Percentiles rank a stretch among this genome's conserved stretches.
These are phyloP conservation scores for Termitomyces bulborhizus DNA, from an alignment of 768 basidiomycete genomes.

Conservation along the genomic window DNA sequence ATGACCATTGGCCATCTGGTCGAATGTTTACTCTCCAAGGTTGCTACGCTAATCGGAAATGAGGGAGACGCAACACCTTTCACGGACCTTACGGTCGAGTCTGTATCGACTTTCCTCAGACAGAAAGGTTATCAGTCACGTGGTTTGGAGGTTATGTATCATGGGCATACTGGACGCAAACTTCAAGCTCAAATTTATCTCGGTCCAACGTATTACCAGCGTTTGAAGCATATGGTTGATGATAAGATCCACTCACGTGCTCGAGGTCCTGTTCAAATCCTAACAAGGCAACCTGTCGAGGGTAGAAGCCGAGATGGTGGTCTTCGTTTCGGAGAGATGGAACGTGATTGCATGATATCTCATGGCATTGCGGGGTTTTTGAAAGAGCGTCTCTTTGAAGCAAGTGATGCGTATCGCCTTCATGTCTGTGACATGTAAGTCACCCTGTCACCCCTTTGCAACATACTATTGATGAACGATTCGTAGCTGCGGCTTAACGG, in stretches of 20 bases:
- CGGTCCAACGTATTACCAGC: constrained; percentile 98
- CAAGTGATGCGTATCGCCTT: constrained; percentile 86
- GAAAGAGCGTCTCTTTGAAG: constrained; percentile 95
- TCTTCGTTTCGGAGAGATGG: constrained; percentile 99
- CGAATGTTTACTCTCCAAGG: constrained; percentile 94
- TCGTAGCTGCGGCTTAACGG: constrained; percentile 85
- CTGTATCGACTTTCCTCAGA: constrained; percentile 87
- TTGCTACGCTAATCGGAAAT: constrained; percentile 92
- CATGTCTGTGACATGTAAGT: constrained; percentile 96
- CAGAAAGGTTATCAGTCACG: constrained; percentile 94
- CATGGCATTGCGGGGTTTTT: constrained; percentile 98
- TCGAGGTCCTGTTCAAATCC: constrained; percentile 93
- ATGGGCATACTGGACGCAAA: constrained; percentile 97
- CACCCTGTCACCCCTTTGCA: neutral
- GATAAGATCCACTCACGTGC: constrained; percentile 99
- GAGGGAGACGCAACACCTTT: constrained; percentile 99
- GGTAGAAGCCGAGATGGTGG: constrained; percentile 99
- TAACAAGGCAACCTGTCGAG: constrained; percentile 97
- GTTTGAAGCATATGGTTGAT: constrained; percentile 99
- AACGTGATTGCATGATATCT: constrained; percentile 99
- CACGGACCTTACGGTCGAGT: constrained; percentile 95
- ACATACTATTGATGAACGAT: constrained; percentile 8
- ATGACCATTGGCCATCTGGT: constrained; percentile 99
- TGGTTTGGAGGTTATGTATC: constrained; percentile 97
- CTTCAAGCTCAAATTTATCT: constrained; percentile 98